These are phyloP conservation scores for Lasiosphaeria hispida DNA, from an alignment of 495 filamentous ascomycete species.

Conservation along the genomic window DNA sequence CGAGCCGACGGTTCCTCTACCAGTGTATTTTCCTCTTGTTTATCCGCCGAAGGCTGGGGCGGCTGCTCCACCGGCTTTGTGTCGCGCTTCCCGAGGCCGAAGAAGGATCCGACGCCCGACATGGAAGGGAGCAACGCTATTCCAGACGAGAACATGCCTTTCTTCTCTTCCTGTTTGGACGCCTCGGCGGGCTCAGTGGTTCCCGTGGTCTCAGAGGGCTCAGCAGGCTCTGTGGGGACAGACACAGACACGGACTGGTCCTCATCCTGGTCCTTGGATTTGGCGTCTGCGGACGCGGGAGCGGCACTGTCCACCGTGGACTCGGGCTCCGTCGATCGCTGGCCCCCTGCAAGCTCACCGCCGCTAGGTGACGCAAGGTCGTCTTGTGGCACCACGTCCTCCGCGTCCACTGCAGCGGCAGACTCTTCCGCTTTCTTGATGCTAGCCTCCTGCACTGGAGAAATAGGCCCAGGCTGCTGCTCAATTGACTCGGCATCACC, in stretches of 20 bases:
- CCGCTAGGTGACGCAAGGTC: conserved; percentile 10
- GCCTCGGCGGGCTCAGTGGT: neutral
- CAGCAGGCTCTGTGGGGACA: neutral
- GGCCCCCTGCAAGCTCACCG: conserved; percentile 18
- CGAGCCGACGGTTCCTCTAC: conserved; percentile 1
- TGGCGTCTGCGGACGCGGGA: conserved; percentile 5
- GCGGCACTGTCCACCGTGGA: neutral
- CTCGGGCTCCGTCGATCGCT: conserved; percentile 3
- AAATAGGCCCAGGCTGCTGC: conserved; percentile 1
- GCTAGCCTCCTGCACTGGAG: conserved; percentile 12
- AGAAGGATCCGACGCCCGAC: conserved; percentile 23
- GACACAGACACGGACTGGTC: neutral
- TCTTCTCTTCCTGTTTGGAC: conserved; percentile 15
- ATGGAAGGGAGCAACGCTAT: conserved; percentile 21
- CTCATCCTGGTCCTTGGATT: neutral
- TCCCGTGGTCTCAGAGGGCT: neutral
- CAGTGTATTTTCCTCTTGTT: neutral
- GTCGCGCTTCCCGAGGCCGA: conserved; percentile 17
- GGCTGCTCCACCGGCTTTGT: neutral
- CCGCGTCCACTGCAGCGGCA: neutral
- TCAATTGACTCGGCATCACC: neutral
- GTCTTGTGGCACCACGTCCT: conserved; percentile 22
- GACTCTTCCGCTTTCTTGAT: neutral
- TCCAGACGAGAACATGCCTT: conserved; percentile 17
- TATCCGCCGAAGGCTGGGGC: neutral